Conservation (phyloP, 73 alveolate species). For the Paramecium sexaurelia region DNA sequence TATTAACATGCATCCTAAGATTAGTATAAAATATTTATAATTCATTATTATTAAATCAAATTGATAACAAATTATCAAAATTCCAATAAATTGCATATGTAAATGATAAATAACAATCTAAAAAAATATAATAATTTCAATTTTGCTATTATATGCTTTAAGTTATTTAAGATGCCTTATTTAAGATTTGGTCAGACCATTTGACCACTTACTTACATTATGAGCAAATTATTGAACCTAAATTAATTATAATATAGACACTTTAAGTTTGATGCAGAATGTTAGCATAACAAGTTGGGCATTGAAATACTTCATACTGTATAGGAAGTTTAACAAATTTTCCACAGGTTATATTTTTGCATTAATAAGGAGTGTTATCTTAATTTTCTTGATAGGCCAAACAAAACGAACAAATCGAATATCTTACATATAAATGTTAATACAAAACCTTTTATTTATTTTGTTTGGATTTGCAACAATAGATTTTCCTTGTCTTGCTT, state of each 20-base stretch:
- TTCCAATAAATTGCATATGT: not conserved
- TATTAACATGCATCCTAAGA: not conserved
- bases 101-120: not conserved
- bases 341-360: not conserved
- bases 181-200: not conserved
- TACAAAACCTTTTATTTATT: not conserved
- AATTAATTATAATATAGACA: not conserved
- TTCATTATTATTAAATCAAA: not conserved
- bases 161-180: not conserved
- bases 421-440: not conserved
- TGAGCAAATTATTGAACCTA: not conserved
- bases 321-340: not conserved
- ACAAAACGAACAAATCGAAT: not conserved
- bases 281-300: not conserved
- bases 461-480: not conserved
- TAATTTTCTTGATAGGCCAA: not conserved
- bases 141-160: not conserved
- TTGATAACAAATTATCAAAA: not conserved
- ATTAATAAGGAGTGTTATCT: not conserved
- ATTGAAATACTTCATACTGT: not conserved
- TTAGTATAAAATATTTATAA: not conserved
- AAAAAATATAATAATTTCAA: not conserved
- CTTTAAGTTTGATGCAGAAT: not conserved
- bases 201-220: not conserved
- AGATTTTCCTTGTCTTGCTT: not conserved